Base-by-base conservation (phyloP, 306 rosid genomes). In the Pachyrhizus erosus region DNA sequence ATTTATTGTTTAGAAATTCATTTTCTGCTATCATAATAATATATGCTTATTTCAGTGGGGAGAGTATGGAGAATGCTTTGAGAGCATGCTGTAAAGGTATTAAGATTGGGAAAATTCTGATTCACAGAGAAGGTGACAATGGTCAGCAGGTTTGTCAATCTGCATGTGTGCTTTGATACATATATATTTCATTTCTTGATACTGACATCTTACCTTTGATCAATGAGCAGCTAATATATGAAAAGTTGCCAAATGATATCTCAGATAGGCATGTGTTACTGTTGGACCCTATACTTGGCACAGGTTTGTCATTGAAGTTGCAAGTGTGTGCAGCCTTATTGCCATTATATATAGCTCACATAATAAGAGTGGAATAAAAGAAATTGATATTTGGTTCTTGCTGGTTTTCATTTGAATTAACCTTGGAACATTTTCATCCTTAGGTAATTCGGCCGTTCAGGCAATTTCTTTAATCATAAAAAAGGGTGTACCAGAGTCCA, bases 1-100 rank as follows among this genome's bases (percentile, higher is more conserved):
- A 73, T 82, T 24, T 49, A 12, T 57, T 20, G 8, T 34, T 72
- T 43, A 49, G 37, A 34, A 29, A 40, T 17, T 34, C 55, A 37
- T 27, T 71, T 75, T 64, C 43, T 69, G 40, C 83, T 57, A 12
- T 62, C 54, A 37, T 49, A 49, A 33, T 57, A 31, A 69, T 64
- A 27, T 75, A 74, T 48, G 55, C 58, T 55, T 9, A 78, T 86
- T 77, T 77, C 89, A 96, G 99, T 79, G 99, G 99, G 34, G 99
- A 96, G 91, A 96, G 99, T 80, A 96, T 96, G 99, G 99, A 96
- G 88, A 96, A 96, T 82, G 99, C 99, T 73, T 83, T 96, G 83
- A 88, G 99, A 75, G 98, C 98, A 67, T 96, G 99, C 81, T 93
- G 99, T 82, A 93, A 96, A 88, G 99, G 99, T 83, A 96, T 96